Base-by-base conservation (phyloP, 2,329 filamentous ascomycete genomes). In the Xylariaceae sp. region DNA sequence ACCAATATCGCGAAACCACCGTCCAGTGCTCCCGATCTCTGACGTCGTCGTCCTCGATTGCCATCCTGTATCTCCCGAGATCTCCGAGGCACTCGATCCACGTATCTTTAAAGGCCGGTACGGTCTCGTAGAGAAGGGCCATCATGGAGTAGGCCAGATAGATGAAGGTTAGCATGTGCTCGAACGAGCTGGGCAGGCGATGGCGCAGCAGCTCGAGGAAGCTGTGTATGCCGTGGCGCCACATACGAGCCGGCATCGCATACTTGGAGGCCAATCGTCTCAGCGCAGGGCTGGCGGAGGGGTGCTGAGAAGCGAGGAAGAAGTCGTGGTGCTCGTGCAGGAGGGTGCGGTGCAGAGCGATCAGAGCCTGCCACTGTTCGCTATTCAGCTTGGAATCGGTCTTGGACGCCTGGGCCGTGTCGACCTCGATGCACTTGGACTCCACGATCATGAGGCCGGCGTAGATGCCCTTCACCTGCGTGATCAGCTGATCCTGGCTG, bases 41-140 rank as follows among this genome's bases (percentile, higher is more conserved):
- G 14, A 85, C 71, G 46, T 92, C 83, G 17, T 84, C 78, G 28
- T 94, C 85, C 58, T 96, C 89, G 31, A 96, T 88, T 0, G 88
- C 88, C 88, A 96, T 96, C 1, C 83, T 71, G 52, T 94, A 96
- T 14, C 89, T 71, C 0, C 83, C 84, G 0, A 97, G 63, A 55
- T 97, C 89, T 0, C 90, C 90, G 0, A 97, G 66, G 37, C 89
- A 96, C 50, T 96, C 90, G 7, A 94, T 86, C 90, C 90, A 97
- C 0, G 86, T 95, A 41, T 92, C 85, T 36, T 85, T 76, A 49
- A 94, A 96, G 0, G 76, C 71, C 0, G 85, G 81, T 0, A 95
- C 86, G 0, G 86, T 94, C 53, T 97, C 90, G 43, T 88, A 85
- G 0, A 96, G 63, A 0, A 96, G 62, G 0, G 86, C 83, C 75